These are phyloP conservation scores for Dryas octopetala DNA, from an alignment of 306 rosid genomes.

Conservation along the genomic window DNA sequence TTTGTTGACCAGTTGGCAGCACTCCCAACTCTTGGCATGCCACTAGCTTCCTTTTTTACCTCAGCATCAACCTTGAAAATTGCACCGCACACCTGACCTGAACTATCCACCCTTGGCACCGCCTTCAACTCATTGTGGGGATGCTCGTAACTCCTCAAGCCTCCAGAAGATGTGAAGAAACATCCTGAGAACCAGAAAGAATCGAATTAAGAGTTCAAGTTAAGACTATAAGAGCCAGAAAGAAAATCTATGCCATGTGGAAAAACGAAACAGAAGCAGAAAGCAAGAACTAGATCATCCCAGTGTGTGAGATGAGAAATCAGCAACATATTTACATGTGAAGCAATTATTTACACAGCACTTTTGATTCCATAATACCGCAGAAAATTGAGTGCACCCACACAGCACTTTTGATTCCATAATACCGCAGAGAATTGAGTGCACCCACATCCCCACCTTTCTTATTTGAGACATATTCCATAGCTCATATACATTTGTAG, in stretches of 20 bases:
- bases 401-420: background rate
- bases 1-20: slow-evolving; percentile 91
- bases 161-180: slow-evolving; percentile 82
- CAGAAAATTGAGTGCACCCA: background rate
- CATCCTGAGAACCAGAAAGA: slow-evolving; percentile 48
- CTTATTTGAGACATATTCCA: background rate
- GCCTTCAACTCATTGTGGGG: slow-evolving; percentile 89
- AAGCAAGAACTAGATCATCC: slow-evolving; percentile 2
- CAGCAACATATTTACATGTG: background rate
- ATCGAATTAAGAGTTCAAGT: background rate
- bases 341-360: background rate
- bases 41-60: slow-evolving; percentile 63
- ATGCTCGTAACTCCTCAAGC: slow-evolving; percentile 92
- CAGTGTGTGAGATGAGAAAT: background rate
- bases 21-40: slow-evolving; percentile 98
- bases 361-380: background rate
- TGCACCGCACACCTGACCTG: slow-evolving; percentile 81
- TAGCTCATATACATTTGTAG: background rate
- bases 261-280: background rate
- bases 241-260: background rate
- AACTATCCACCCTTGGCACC: slow-evolving; percentile 92
- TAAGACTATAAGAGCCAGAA: background rate
- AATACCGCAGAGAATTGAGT: background rate
- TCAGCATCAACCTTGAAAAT: slow-evolving; percentile 79
- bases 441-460: background rate